Base-by-base conservation (phyloP, 192 early-diverging fungal species). In the Powellomyces hirtus region DNA sequence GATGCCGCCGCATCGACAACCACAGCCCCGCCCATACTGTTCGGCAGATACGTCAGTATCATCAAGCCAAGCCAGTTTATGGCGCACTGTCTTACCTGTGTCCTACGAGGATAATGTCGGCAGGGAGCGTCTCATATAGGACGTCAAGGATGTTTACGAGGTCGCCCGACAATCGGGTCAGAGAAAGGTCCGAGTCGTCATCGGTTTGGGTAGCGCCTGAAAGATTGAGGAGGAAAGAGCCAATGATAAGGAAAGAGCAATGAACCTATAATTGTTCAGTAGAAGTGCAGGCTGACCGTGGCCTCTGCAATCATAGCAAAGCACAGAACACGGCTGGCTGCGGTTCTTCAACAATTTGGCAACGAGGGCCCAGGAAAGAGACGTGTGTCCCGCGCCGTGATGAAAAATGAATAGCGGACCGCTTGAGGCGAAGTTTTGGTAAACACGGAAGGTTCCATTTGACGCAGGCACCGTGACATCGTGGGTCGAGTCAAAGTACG, bases 321-420 rank as follows among this genome's bases (percentile, higher is more conserved):
- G 46, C 1, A 75, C 44, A 18, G 57, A 60, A 35, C 53, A 62
- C 0, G 4, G 2, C 37, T 34, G 44, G 5, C 24, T 14, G 2
- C 62, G 52, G 7, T 61, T 42, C 49, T 37, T 49, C 27, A 79
- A 40, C 6, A 45, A 26, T 16, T 36, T 44, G 3, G 72, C 62
- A 2, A 74, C 42, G 26, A 79, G 58, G 1, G 66, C 38, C 59
- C 74, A 83, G 14, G 81, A 71, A 20, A 77, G 65, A 0, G 69
- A 68, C 2, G 74, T 64, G 53, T 77, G 75, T 0, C 81, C 81
- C 10, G 69, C 81, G 44, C 81, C 81, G 60, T 83, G 81, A 62
- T 76, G 73, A 14, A 83, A 59, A 34, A 79, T 62, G 63, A 80
- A 71, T 34, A 81, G 63, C 20, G 79, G 75, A 37, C 58, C 14